Percentiles rank a stretch among this genome's conserved stretches.
These are phyloP conservation scores for Nakaseomyces kungkrabaensis DNA, from an alignment of 1,139 yeast genomes.

Conservation along the genomic window DNA sequence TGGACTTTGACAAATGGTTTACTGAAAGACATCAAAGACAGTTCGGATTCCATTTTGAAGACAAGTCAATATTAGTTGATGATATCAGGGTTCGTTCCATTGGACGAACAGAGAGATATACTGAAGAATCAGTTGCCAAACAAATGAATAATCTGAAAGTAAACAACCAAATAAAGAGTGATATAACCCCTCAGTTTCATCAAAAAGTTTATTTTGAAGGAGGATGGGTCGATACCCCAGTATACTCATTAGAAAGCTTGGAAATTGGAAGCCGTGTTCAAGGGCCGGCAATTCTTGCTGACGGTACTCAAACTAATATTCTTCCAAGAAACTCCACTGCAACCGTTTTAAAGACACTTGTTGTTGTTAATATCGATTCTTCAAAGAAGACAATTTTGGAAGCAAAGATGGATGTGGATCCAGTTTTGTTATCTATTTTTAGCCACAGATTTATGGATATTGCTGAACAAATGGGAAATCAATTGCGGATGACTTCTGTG, in stretches of 20 bases:
- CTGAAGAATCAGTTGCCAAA: conserved; percentile 31
- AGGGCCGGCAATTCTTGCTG: conserved; percentile 83
- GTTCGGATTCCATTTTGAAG: conserved; percentile 55
- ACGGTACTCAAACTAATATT: conserved; percentile 77
- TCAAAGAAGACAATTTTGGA: background rate
- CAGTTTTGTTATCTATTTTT: conserved; percentile 65
- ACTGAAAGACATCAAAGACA: conserved; percentile 48
- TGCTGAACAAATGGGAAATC: conserved; percentile 84
- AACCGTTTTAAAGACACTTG: conserved; percentile 49
- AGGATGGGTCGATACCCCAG: conserved; percentile 44
- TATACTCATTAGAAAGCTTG: conserved; percentile 43
- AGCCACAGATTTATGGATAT: conserved; percentile 82
- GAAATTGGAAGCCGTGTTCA: conserved; percentile 41
- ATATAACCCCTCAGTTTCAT: conserved; percentile 10
- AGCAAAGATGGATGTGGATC: conserved; percentile 39
- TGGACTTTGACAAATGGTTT: conserved; percentile 34
- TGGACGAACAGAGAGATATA: conserved; percentile 36
- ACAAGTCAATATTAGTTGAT: conserved; percentile 60
- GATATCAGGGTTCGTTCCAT: conserved; percentile 69
- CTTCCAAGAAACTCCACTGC: conserved; percentile 68
- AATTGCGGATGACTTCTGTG: conserved; percentile 68
- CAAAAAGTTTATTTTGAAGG: conserved; percentile 38
- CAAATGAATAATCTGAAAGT: conserved; percentile 24
- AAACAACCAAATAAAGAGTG: conserved; percentile 1
- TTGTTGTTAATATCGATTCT: conserved; percentile 35